These are phyloP conservation scores for Moesziomyces parantarcticus DNA, from an alignment of 1,284 basidiomycete genomes.

Conservation along the genomic window DNA sequence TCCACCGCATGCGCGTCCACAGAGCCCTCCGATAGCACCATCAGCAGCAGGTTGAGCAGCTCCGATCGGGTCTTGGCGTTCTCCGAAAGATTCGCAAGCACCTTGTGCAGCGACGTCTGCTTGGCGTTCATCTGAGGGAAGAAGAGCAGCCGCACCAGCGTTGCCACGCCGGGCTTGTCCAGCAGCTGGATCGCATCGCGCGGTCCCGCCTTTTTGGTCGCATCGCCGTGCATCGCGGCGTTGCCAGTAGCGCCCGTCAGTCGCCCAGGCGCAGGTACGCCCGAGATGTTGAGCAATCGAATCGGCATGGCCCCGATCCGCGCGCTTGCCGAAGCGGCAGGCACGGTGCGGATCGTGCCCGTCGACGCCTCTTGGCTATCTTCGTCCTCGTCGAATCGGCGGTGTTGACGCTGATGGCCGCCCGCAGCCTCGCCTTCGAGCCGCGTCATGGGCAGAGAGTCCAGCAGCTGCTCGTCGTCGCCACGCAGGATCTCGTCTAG, in stretches of 20 bases:
- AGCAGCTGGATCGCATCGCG: slow-evolving; percentile 90
- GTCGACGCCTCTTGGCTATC: slow-evolving; percentile 33
- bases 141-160: slow-evolving; percentile 91
- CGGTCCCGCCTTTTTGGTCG: slow-evolving; percentile 17
- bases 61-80: slow-evolving; percentile 91
- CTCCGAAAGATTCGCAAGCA: slow-evolving; percentile 94
- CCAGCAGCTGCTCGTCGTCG: slow-evolving; percentile 83
- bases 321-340: slow-evolving; percentile 7
- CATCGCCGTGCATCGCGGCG: slow-evolving; percentile 2
- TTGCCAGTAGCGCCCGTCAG: slow-evolving; percentile 1
- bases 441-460: slow-evolving; percentile 74
- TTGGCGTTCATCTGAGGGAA: slow-evolving; percentile 87
- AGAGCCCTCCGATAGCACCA: slow-evolving; percentile 92
- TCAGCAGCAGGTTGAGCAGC: slow-evolving; percentile 89
- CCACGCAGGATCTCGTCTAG: slow-evolving; percentile 83
- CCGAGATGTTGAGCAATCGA: slow-evolving; percentile 28
- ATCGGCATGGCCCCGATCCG: slow-evolving; percentile 13
- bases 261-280: slow-evolving; percentile 1
- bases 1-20: slow-evolving; percentile 92
- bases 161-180: slow-evolving; percentile 88
- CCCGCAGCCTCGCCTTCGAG: slow-evolving; percentile 23
- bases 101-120: slow-evolving; percentile 86
- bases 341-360: slow-evolving; percentile 25
- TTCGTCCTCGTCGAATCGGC: slow-evolving; percentile 35
- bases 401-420: slow-evolving; percentile 29